These are phyloP conservation scores for Perilla frutescens DNA, from an alignment of 257 asterid species.

Conservation along the genomic window DNA sequence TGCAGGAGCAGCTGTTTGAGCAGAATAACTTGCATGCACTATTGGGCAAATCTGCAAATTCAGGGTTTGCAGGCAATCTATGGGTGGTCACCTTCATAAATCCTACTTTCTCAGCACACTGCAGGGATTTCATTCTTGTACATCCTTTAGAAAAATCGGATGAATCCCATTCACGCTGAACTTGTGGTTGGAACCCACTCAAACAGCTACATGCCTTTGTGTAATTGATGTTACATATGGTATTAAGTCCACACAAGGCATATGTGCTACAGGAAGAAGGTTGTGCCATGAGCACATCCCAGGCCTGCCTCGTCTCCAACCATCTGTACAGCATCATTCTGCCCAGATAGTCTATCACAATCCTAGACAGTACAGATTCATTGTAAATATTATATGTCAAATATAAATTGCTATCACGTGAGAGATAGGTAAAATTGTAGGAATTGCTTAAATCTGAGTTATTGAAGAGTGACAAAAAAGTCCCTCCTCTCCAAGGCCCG, in stretches of 20 bases:
- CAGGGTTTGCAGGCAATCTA: constrained; percentile 33
- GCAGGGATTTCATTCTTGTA: constrained; percentile 23
- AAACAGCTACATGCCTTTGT: constrained; percentile 34
- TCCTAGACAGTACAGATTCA: constrained; percentile 29
- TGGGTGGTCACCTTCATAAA: constrained; percentile 11
- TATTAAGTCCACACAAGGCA: constrained; percentile 32
- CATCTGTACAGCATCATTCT: background rate
- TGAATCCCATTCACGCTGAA: constrained; percentile 2
- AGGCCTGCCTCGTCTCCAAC: constrained; percentile 11
- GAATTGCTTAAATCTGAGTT: background rate
- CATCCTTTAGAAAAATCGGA: constrained; percentile 35
- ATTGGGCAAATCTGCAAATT: constrained; percentile 11
- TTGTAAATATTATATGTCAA: constrained; percentile 21
- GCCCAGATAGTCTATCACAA: constrained; percentile 13
- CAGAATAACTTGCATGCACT: constrained; percentile 33
- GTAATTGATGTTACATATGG: constrained; percentile 19
- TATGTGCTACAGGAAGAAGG: background rate
- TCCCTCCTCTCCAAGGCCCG: constrained; percentile 46
- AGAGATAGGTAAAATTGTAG: constrained; percentile 26
- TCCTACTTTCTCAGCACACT: constrained; percentile 21
- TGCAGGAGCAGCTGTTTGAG: constrained; percentile 37
- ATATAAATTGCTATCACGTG: constrained; percentile 8
- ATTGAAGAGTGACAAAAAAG: background rate
- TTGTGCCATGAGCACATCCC: accelerated
- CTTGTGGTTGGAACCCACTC: constrained; percentile 21